Conservation (phyloP, 2,329 filamentous ascomycete species). For the Fusarium sp. region DNA sequence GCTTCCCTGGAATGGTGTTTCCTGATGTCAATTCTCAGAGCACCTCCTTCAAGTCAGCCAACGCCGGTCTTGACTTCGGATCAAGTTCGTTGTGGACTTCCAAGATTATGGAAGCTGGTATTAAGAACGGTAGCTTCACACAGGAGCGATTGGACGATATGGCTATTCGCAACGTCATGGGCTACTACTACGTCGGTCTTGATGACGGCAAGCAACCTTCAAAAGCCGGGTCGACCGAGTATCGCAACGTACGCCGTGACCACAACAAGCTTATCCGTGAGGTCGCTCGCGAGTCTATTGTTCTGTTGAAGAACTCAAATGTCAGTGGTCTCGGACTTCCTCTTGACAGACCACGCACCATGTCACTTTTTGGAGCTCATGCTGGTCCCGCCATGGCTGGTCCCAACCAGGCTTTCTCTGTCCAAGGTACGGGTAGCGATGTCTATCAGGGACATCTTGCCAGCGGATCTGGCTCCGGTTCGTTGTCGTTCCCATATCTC, state of each 20-base stretch:
- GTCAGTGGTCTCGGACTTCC: constrained; percentile 53
- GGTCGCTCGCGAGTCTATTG: constrained; percentile 64
- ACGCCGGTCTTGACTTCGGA: background rate
- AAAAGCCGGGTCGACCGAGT: constrained; percentile 57
- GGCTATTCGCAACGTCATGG: background rate
- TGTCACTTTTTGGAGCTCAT: constrained; percentile 61
- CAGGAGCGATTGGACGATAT: constrained; percentile 1
- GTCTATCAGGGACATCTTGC: constrained; percentile 51
- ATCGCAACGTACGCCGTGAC: constrained; percentile 61
- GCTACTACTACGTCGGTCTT: constrained; percentile 10
- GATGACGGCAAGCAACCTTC: constrained; percentile 57
- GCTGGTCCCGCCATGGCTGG: constrained; percentile 41
- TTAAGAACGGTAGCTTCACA: background rate
- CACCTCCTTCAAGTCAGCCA: background rate
- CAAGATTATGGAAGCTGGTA: background rate
- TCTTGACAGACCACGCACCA: constrained; percentile 52
- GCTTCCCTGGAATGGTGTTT: constrained; percentile 76
- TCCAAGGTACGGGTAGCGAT: background rate
- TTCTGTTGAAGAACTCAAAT: constrained; percentile 66
- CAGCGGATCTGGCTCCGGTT: constrained; percentile 64
- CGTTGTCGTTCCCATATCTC: constrained; percentile 59
- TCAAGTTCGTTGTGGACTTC: background rate
- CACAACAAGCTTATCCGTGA: constrained; percentile 59
- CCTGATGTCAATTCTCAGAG: constrained; percentile 57
- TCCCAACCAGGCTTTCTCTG: background rate